These are phyloP conservation scores for Apiospora hydei DNA, from an alignment of 2,329 filamentous ascomycete species.

Conservation along the genomic window DNA sequence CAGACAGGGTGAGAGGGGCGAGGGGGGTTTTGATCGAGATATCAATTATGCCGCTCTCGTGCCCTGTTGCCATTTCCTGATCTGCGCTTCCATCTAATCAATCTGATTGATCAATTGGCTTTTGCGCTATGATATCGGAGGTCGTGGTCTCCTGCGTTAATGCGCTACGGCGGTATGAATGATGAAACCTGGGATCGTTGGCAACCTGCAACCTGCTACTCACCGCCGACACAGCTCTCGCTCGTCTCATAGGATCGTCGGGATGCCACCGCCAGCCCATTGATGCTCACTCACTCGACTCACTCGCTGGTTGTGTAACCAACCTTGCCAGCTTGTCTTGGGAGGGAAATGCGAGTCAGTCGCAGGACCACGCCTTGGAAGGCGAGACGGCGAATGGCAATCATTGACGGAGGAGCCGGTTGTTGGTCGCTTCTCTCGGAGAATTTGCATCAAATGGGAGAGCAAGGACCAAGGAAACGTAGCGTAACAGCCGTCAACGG, in stretches of 20 bases:
- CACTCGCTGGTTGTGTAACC: background rate
- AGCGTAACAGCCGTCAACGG: constrained; percentile 15
- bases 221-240: too few species aligned
- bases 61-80: background rate
- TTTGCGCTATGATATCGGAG: background rate
- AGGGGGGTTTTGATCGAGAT: constrained; percentile 3
- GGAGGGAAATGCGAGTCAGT: constrained; percentile 2
- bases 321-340: background rate
- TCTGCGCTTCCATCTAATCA: background rate
- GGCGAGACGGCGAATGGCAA: background rate
- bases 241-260: background rate
- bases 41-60: background rate
- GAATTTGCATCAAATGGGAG: constrained; percentile 6
- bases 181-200: background rate
- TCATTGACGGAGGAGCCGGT: background rate
- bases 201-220: background rate
- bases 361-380: constrained; percentile 2
- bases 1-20: background rate
- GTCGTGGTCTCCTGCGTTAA: background rate
- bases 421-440: background rate
- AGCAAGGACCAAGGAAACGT: background rate
- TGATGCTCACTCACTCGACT: too few species aligned
- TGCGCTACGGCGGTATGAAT: background rate
- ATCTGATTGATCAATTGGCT: constrained; percentile 19
- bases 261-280: background rate